A percentile compares a stretch with the other conserved stretches of the same genome.
phyloP scores from a whole-genome alignment of 75 land plant species.

The Sequoia sempervirens region DNA sequence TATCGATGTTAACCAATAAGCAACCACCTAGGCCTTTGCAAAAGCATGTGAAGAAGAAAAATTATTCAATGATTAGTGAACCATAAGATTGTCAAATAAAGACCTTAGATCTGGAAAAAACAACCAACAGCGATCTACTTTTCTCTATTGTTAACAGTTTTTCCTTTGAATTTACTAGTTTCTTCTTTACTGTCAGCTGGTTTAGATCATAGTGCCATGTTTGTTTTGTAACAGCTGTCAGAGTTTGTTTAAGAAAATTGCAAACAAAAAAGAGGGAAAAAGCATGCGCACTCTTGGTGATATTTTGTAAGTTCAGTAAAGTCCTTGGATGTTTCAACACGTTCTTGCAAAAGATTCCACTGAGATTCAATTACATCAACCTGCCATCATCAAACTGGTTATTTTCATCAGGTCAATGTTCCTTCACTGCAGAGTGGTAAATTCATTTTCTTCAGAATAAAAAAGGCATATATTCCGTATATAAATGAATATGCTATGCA shows the following conservation, averaged over 20 bases:
- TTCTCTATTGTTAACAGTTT: not conserved
- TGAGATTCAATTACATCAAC: conserved; percentile 99
- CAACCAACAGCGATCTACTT: not conserved
- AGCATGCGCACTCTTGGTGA: conserved; percentile 91
- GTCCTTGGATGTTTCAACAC: conserved; percentile 89
- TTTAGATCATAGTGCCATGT: not conserved
- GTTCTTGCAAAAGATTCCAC: conserved; percentile 94
- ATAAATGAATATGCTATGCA: not conserved
- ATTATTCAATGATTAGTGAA: not conserved
- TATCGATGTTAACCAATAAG: not conserved
- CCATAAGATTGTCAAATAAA: not conserved
- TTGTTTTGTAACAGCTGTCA: not conserved
- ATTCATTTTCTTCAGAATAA: not conserved
- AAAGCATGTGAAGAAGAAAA: not conserved
- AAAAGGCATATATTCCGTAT: not conserved
- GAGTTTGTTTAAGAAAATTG: not conserved
- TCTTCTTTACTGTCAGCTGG: not conserved
- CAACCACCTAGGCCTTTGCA: not conserved
- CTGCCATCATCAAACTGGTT: conserved; percentile 34
- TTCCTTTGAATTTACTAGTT: not conserved
- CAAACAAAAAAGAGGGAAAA: conserved; percentile 1
- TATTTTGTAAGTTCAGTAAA: conserved; percentile 93
- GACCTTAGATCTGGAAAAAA: not conserved
- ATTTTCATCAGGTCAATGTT: not conserved
- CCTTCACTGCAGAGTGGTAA: not conserved